phyloP scores from a whole-genome alignment of 2,329 filamentous ascomycete species.

The Verruconis gallopava region DNA sequence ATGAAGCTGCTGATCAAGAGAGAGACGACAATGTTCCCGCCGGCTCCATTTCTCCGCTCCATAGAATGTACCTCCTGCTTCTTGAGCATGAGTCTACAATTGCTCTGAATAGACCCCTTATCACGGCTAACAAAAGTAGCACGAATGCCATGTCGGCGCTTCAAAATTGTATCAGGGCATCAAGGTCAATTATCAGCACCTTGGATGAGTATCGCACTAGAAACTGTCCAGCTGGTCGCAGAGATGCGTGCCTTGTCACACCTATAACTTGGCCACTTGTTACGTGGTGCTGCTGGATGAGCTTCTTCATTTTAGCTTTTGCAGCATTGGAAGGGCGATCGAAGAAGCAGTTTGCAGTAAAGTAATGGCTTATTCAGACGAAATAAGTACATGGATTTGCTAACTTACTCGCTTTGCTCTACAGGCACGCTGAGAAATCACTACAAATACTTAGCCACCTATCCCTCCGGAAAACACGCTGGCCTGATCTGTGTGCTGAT shows the following conservation, averaged over 20 bases:
- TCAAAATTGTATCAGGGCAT: slow-evolving; percentile 39
- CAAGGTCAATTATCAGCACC: slow-evolving; percentile 33
- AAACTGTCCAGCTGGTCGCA: slow-evolving; percentile 11
- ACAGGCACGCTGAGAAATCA: slow-evolving; percentile 17
- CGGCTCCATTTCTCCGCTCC: slow-evolving; percentile 17
- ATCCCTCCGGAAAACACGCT: slow-evolving; percentile 17
- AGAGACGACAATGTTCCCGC: slow-evolving; percentile 14
- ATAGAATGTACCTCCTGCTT: slow-evolving; percentile 31
- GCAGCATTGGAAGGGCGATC: slow-evolving; percentile 36
- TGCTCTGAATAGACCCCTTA: slow-evolving; percentile 37
- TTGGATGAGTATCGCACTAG: slow-evolving; percentile 21
- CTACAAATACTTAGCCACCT: slow-evolving; percentile 18
- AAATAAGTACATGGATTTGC: neutral
- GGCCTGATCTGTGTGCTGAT: slow-evolving; percentile 20
- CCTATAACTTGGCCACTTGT: slow-evolving; percentile 39
- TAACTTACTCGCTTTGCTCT: slow-evolving; percentile 7
- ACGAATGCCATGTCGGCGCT: slow-evolving; percentile 35
- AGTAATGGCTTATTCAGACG: slow-evolving; percentile 20
- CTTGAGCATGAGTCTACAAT: slow-evolving; percentile 39
- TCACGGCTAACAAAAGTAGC: slow-evolving; percentile 32
- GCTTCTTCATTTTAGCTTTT: slow-evolving; percentile 38
- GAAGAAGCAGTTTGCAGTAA: slow-evolving; percentile 25
- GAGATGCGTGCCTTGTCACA: slow-evolving; percentile 14
- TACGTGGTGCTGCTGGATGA: slow-evolving; percentile 42
- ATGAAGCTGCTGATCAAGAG: slow-evolving; percentile 20